phyloP scores from a whole-genome alignment of 208 protist species.

The Trypanosoma avium region DNA sequence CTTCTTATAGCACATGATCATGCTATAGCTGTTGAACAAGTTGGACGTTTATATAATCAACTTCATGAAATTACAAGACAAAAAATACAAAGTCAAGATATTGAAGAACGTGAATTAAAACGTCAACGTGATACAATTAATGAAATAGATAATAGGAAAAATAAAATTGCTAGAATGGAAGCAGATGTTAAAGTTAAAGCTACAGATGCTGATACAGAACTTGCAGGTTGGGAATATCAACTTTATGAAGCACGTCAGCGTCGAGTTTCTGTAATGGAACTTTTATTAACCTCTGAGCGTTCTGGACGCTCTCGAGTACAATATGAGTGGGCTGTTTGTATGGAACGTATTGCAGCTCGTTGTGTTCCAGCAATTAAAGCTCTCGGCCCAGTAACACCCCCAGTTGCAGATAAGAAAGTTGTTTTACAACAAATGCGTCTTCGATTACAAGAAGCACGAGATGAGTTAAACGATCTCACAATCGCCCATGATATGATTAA shows the following conservation, averaged over 20 bases:
- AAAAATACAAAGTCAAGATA: slow-evolving; percentile 36
- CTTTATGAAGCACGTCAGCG: slow-evolving; percentile 59
- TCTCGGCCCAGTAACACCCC: slow-evolving; percentile 16
- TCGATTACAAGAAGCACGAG: slow-evolving; percentile 34
- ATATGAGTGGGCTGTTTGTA: slow-evolving; percentile 68
- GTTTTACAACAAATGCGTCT: slow-evolving; percentile 34
- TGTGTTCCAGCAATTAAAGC: slow-evolving; percentile 42
- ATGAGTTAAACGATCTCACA: slow-evolving; percentile 66
- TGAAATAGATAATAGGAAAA: slow-evolving; percentile 40
- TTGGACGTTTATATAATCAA: slow-evolving; percentile 61
- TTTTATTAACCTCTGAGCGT: slow-evolving; percentile 49
- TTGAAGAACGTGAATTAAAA: slow-evolving; percentile 47
- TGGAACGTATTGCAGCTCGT: slow-evolving; percentile 64
- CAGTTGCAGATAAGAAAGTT: slow-evolving; percentile 19
- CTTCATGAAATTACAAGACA: slow-evolving; percentile 42
- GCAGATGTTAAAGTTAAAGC: slow-evolving; percentile 26
- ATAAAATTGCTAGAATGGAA: slow-evolving; percentile 42
- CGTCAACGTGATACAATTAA: slow-evolving; percentile 44
- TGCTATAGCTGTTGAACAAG: slow-evolving; percentile 58
- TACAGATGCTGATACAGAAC: slow-evolving; percentile 40
- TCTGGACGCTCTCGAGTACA: slow-evolving; percentile 43
- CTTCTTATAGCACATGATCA: slow-evolving; percentile 83
- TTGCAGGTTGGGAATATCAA: slow-evolving; percentile 81
- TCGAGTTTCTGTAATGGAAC: slow-evolving; percentile 39
- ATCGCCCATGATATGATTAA: slow-evolving; percentile 74